Evolutionary conservation across 1,284 basidiomycete species (phyloP), one percentile per base, ranked within the genome.

Genomic region (Sanghuangporus baumii): DNA sequence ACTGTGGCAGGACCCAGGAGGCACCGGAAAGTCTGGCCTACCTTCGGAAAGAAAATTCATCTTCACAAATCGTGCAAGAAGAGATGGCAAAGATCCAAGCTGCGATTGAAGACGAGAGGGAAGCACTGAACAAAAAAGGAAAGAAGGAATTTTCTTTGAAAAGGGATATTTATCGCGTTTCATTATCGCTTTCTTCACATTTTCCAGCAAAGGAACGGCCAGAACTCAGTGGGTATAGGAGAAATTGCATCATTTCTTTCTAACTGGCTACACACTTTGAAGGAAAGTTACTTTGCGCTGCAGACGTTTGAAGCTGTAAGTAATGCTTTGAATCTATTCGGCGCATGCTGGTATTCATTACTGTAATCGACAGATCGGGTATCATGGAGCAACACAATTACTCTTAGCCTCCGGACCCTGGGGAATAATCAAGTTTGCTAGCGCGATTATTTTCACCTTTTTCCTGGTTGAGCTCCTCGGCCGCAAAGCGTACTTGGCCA

Each of bases 371-470:
- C 31, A 59, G 82, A 89, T 91, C 67, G 88, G 88, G 6, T 90
- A 84, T 71, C 79, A 77, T 1, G 84, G 81, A 20, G 77, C 78
- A 2, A 81, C 79, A 57, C 81, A 80, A 67, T 83, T 84, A 5
- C 80, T 94, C 1, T 82, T 94, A 61, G 90, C 92, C 1, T 89
- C 88, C 9, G 91, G 92, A 26, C 83, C 94, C 60, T 94, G 93
- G 69, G 91, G 91, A 59, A 79, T 91, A 70, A 80, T 91, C 71
- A 87, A 91, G 71, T 79, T 92, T 58, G 77, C 91, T 50, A 84
- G 89, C 1, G 93, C 91, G 0, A 64, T 80, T 0, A 65, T 86
- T 63, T 93, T 86, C 72, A 79, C 87, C 62, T 78, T 81, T 68
- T 74, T 85, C 72, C 75, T 85, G 67, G 79, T 83, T 60, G 85